Evolutionary conservation across 2,329 filamentous ascomycete species (phyloP), one percentile per base, ranked within the genome.

Genomic region (Cladophialophora chaetospira): DNA sequence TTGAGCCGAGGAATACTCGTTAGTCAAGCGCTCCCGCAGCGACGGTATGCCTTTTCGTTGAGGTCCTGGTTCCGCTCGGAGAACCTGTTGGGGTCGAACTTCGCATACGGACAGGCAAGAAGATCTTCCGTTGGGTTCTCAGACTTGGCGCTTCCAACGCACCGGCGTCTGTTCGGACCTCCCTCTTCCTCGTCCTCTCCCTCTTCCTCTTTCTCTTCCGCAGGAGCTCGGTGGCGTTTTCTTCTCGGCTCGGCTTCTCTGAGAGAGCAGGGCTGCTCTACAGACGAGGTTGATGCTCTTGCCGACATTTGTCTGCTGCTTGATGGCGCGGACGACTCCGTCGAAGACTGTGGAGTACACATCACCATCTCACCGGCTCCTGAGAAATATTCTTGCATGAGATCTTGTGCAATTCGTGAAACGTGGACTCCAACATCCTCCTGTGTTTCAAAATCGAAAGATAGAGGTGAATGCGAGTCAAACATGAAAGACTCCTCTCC

Each of bases 71-170:
- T 38, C 17, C 28, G 33, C 29, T 59, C 46, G 23, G 53, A 60
- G 44, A 49, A 57, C 47, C 44, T 45, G n/a, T 40, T 10, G 3
- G 58, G 53, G 26, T 63, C 43, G 11, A 23, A 48, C 51, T 60
- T 60, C 10, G 53, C 23, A 72, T 42, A 55, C 72, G 75, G 19
- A 72, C 65, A 29, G 73, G 52, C n/a, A 72, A 60, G 55, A 72
- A 74, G 56, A 21, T 31, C 25, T 13, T 48, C 43, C 40, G 31
- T 15, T n/a, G 19, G 3, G 35, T 15, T n/a, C 4, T 47, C 51
- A n/a, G 23, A 17, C 9, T 47, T 36, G 8, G 25, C n/a, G 33
- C 2, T 38, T 45, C 4, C 21, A n/a, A 21, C 8, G 21, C 8
- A n/a, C n/a, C 43, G 51, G 4, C 31, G 35, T 38, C 23, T 42